phyloP scores from a whole-genome alignment of 495 filamentous ascomycete species.

The Polyplosphaeria fusca region DNA sequence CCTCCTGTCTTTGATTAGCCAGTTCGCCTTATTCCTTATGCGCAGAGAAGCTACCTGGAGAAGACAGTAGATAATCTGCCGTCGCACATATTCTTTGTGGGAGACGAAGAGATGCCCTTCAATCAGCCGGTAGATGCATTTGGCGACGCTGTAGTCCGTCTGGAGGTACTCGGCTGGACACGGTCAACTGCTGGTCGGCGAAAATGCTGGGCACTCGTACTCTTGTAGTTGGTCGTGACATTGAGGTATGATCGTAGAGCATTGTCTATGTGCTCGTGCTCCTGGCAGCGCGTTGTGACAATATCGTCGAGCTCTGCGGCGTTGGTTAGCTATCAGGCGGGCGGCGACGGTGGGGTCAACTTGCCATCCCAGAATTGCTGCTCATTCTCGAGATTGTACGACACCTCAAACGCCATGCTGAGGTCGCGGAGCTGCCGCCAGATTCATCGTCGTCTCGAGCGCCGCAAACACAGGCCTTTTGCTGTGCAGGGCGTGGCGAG shows the following conservation, averaged over 20 bases:
- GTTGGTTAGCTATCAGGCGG: slow-evolving; percentile 15
- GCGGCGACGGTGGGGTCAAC: slow-evolving; percentile 31
- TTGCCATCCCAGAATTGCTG: slow-evolving; percentile 91
- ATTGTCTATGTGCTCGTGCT: slow-evolving; percentile 80
- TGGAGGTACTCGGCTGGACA: slow-evolving; percentile 68
- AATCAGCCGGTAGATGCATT: slow-evolving; percentile 77
- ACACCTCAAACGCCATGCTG: slow-evolving; percentile 62
- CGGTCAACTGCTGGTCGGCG: slow-evolving; percentile 6
- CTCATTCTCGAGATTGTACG: slow-evolving; percentile 72
- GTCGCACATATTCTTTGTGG: slow-evolving; percentile 83
- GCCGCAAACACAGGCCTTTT: not conserved
- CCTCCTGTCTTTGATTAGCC: slow-evolving; percentile 61
- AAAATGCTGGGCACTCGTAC: slow-evolving; percentile 38
- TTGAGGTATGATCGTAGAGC: slow-evolving; percentile 77
- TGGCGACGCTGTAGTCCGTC: slow-evolving; percentile 81
- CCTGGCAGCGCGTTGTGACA: slow-evolving; percentile 66
- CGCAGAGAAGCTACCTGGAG: slow-evolving; percentile 59
- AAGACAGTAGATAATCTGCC: slow-evolving; percentile 87
- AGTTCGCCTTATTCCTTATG: slow-evolving; percentile 4
- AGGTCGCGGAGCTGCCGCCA: slow-evolving; percentile 23
- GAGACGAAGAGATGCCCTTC: slow-evolving; percentile 68
- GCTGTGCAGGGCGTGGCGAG: slow-evolving; percentile 2
- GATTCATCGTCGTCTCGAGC: slow-evolving; percentile 32
- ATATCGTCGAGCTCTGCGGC: slow-evolving; percentile 74
- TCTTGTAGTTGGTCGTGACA: slow-evolving; percentile 72